Percentiles rank a stretch among this genome's conserved stretches.
These are phyloP conservation scores for Aspergillus sp. DNA, from an alignment of 2,329 filamentous ascomycete genomes.

Conservation along the genomic window DNA sequence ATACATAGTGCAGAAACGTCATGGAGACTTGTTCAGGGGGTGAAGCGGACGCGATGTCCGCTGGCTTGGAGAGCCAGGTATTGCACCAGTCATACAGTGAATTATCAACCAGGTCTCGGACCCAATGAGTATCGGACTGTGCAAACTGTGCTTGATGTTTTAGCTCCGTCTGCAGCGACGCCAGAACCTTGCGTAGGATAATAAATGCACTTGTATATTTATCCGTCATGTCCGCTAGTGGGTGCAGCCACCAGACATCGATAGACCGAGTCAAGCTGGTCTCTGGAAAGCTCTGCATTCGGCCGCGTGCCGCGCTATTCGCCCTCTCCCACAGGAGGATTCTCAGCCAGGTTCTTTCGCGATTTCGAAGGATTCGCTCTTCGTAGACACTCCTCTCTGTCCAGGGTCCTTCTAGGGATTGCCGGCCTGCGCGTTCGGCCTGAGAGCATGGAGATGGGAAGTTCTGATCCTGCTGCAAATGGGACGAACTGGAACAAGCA, in stretches of 20 bases:
- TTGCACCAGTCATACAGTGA: conserved; percentile 24
- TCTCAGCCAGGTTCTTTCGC: conserved; percentile 31
- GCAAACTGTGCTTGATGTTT: conserved; percentile 9
- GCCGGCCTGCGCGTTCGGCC: background rate
- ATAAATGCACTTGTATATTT: conserved; percentile 33
- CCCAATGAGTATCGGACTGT: conserved; percentile 25
- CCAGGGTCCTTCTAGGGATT: background rate
- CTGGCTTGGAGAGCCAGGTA: conserved; percentile 19
- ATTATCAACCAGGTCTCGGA: conserved; percentile 22
- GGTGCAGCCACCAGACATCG: conserved; percentile 30
- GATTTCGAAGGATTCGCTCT: conserved; percentile 19
- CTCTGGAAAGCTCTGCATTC: conserved; percentile 29
- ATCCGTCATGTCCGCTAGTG: conserved; percentile 27
- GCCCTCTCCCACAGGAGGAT: conserved; percentile 34
- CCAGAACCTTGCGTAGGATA: conserved; percentile 21
- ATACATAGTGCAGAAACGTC: conserved; percentile 27
- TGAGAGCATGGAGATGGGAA: background rate
- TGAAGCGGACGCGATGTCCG: background rate
- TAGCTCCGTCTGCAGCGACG: conserved; percentile 20
- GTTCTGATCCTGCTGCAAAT: background rate
- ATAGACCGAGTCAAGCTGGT: conserved; percentile 25
- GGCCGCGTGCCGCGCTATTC: conserved; percentile 29
- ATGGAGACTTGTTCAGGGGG: conserved; percentile 16
- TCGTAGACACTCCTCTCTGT: background rate
- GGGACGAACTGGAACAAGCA: background rate